These are phyloP conservation scores for Russula sp. DNA, from an alignment of 768 basidiomycete genomes.

Conservation along the genomic window DNA sequence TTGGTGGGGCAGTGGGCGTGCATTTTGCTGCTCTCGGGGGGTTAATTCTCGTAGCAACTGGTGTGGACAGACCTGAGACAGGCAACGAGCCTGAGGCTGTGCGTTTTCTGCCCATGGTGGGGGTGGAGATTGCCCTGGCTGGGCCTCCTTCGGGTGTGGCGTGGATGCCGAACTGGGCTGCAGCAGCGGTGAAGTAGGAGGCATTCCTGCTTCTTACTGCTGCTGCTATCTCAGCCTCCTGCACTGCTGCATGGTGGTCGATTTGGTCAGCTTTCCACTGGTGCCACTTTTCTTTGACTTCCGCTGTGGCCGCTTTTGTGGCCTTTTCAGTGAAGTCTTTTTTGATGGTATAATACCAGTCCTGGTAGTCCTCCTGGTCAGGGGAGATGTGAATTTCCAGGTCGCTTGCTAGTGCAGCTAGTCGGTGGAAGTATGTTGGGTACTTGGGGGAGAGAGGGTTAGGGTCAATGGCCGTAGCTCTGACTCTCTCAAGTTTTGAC, in stretches of 20 bases:
- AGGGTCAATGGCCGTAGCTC: neutral
- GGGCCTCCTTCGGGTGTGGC: no score
- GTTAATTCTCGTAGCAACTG: neutral
- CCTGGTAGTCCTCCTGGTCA: no score
- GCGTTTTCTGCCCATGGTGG: neutral
- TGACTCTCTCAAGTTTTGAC: no score
- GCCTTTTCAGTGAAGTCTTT: no score
- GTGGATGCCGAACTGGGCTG: no score
- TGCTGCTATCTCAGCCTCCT: neutral
- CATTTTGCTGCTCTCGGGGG: neutral
- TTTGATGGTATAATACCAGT: no score
- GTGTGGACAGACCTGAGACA: neutral
- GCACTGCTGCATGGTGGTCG: neutral
- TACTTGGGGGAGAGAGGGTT: neutral
- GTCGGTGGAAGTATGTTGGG: neutral
- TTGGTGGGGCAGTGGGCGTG: neutral
- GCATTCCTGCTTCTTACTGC: neutral
- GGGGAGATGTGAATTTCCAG: no score
- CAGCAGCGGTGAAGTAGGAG: neutral
- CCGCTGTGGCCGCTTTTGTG: no score
- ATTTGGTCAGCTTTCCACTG: neutral
- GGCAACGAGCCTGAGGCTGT: neutral
- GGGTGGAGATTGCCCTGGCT: neutral
- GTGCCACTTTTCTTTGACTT: neutral
- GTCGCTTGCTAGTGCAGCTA: no score